Conservation (phyloP, 2,329 filamentous ascomycete species). For the Incumbomyces delicatus region DNA sequence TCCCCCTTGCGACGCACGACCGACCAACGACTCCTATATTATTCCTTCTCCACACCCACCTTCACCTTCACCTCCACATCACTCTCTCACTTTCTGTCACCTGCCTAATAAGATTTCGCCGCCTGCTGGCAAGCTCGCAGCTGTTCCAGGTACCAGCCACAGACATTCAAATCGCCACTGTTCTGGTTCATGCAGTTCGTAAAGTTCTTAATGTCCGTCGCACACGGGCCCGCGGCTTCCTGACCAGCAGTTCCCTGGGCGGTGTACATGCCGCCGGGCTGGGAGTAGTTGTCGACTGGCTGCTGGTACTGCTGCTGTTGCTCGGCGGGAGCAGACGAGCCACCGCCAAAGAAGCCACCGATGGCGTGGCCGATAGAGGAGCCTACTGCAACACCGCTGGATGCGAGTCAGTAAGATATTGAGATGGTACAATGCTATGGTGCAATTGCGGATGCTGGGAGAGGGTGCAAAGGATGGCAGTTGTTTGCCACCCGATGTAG, state of each 20-base stretch:
- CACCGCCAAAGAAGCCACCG: slow-evolving; percentile 70
- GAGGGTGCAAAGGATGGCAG: background rate
- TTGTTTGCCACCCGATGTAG: slow-evolving; percentile 2
- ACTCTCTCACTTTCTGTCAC: background rate
- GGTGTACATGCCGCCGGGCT: slow-evolving; percentile 38
- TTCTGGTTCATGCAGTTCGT: slow-evolving; percentile 96
- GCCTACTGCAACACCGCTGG: slow-evolving; percentile 89
- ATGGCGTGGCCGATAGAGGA: slow-evolving; percentile 93
- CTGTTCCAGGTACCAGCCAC: slow-evolving; percentile 97
- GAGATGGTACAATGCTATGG: too few species aligned
- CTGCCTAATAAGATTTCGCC: slow-evolving; percentile 54
- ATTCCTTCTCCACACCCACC: too few species aligned
- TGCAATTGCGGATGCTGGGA: background rate
- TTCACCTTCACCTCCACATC: too few species aligned
- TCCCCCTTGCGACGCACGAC: too few species aligned
- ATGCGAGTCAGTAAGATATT: slow-evolving; percentile 6
- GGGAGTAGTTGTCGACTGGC: slow-evolving; percentile 44
- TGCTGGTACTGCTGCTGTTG: slow-evolving; percentile 40
- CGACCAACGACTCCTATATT: too few species aligned
- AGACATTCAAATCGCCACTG: slow-evolving; percentile 86
- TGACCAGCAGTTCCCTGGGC: slow-evolving; percentile 34
- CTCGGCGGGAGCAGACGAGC: slow-evolving; percentile 46
- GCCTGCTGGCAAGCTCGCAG: slow-evolving; percentile 80
- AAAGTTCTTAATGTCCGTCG: slow-evolving; percentile 71
- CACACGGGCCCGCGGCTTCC: slow-evolving; percentile 55